phyloP scores from a whole-genome alignment of 306 rosid species.

The Cyclanthera cordifolia region DNA sequence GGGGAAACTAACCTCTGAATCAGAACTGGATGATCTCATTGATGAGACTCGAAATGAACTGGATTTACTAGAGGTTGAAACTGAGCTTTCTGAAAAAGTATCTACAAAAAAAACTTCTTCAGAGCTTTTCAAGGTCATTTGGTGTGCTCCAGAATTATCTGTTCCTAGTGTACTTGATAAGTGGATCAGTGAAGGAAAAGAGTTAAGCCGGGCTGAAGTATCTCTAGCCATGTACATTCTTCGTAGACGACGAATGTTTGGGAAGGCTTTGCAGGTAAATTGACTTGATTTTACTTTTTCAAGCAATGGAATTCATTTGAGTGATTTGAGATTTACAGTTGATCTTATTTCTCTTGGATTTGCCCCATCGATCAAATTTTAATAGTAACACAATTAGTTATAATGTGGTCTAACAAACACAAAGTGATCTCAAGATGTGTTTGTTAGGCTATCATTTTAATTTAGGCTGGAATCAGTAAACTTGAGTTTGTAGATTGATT shows the following conservation, averaged over 20 bases:
- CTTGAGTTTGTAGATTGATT: too few species aligned
- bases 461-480: neutral
- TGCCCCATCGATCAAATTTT: neutral
- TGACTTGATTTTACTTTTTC: neutral
- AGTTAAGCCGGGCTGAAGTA: conserved; percentile 39
- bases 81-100: conserved; percentile 15
- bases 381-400: neutral
- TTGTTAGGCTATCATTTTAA: neutral
- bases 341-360: neutral
- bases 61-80: conserved; percentile 35
- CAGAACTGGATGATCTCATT: conserved; percentile 19
- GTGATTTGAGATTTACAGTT: neutral
- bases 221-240: conserved; percentile 31
- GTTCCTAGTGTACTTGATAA: conserved; percentile 33
- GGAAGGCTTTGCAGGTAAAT: conserved; percentile 74
- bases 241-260: conserved; percentile 39
- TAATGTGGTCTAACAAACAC: neutral
- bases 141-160: conserved; percentile 22
- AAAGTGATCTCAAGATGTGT: neutral
- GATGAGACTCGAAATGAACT: conserved; percentile 36
- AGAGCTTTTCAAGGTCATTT: conserved; percentile 33
- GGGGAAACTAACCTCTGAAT: conserved; percentile 23
- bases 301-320: neutral
- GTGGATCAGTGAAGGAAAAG: conserved; percentile 67
- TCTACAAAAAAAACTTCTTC: conserved; percentile 19